A percentile compares a stretch with the other conserved stretches of the same genome.
Conservation (phyloP, 106 monocot species). For the Dendrobium huoshanense region DNA sequence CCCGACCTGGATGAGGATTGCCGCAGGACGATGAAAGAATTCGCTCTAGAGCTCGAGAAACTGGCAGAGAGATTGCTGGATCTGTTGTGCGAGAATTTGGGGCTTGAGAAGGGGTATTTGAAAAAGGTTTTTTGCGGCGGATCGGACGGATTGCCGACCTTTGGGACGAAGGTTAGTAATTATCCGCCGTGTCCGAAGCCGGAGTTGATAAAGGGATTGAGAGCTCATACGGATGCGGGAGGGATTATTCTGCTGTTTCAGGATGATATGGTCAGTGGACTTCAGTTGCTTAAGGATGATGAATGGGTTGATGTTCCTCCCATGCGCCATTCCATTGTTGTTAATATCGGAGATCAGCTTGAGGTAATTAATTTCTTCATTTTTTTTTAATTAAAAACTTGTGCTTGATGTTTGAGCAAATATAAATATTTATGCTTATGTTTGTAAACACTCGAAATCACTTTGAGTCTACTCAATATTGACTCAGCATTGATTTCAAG, state of each 20-base stretch:
- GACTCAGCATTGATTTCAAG: too few relatives aligned
- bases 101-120: conserved; percentile 65
- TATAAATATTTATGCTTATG: too few relatives aligned
- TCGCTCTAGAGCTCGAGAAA: conserved; percentile 37
- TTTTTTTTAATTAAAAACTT: too few relatives aligned
- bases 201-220: conserved; percentile 52
- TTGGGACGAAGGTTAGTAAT: conserved; percentile 78
- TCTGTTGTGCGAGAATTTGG: conserved; percentile 69
- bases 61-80: conserved; percentile 61
- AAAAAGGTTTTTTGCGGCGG: conserved; percentile 56
- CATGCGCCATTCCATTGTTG: conserved; percentile 52
- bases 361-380: conserved; percentile 17
- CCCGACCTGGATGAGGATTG: conserved; percentile 34
- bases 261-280: conserved; percentile 63
- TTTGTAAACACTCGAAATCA: too few relatives aligned
- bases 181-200: conserved; percentile 75
- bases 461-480: too few relatives aligned
- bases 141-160: conserved; percentile 46
- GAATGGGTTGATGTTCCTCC: conserved; percentile 75
- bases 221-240: conserved; percentile 79
- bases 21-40: conserved; percentile 42
- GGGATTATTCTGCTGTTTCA: conserved; percentile 83
- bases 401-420: too few relatives aligned
- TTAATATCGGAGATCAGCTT: conserved; percentile 79
- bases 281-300: conserved; percentile 66